Evolutionary conservation across 441 rosid species (phyloP).

Genomic region (Aquilaria agallochum): DNA sequence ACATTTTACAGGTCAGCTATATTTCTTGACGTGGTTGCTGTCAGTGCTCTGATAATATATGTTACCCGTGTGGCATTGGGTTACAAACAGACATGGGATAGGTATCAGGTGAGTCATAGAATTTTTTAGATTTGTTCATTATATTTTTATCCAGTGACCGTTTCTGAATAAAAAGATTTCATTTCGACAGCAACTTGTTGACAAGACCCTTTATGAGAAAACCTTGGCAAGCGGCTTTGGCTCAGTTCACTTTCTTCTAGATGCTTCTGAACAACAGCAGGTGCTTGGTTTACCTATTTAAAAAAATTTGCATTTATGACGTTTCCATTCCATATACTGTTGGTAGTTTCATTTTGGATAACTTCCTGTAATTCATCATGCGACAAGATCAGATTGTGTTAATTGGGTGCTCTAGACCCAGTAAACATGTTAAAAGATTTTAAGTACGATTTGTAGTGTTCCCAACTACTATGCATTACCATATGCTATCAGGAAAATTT

Average conservation of each 20-base stretch:
- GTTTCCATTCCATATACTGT: too few species aligned
- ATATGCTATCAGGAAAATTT: too few species aligned
- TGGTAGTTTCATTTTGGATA: too few species aligned
- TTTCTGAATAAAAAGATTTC: slow-evolving; percentile 4
- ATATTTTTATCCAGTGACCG: neutral
- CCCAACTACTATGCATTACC: too few species aligned
- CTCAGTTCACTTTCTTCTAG: slow-evolving; percentile 91
- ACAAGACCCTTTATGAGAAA: slow-evolving; percentile 94
- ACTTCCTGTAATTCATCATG: too few species aligned
- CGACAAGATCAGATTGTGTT: too few species aligned
- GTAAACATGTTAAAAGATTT: too few species aligned
- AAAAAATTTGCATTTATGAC: too few species aligned
- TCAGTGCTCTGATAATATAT: slow-evolving; percentile 75
- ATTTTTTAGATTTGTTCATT: neutral
- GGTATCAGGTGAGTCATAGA: slow-evolving; percentile 75
- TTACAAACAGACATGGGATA: slow-evolving; percentile 97
- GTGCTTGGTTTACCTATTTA: slow-evolving; percentile 16
- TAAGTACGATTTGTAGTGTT: too few species aligned
- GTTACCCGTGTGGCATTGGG: slow-evolving; percentile 87
- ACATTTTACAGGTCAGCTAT: slow-evolving; percentile 66
- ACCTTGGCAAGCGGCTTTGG: slow-evolving; percentile 98
- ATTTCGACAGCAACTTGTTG: slow-evolving; percentile 72
- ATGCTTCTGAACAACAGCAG: slow-evolving; percentile 97
- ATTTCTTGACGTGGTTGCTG: slow-evolving; percentile 79
- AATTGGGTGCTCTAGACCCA: too few species aligned